Evolutionary conservation across 2,329 filamentous ascomycete genomes (phyloP), one percentile per base, ranked within the genome.

Genomic region (Chaetomium sp.): DNA sequence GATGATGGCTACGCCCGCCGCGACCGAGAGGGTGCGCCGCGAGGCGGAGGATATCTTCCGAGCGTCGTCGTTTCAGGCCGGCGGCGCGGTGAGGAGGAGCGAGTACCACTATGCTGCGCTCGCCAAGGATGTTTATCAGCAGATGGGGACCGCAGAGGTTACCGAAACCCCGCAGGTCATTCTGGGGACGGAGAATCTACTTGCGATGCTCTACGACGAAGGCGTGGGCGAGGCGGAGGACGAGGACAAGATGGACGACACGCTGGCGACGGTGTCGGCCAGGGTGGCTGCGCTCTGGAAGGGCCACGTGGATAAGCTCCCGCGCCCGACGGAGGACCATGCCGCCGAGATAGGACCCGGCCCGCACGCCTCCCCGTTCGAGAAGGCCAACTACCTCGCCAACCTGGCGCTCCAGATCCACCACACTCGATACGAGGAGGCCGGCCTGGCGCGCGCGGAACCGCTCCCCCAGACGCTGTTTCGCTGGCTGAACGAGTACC

Each of bases 321-420:
- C 81, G 16, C 75, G 78, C 63, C 78, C 79, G 8, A 80, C 82
- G 60, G 81, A 82, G 68, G 85, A 85, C 72, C 82, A 86, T 60
- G 78, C 79, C 49, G 82, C 83, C 23, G 86, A 85, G 53, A 87
- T 92, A 73, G 90, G 88, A 0, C 90, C 87, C 33, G 86, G 85
- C 3, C 79, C 85, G 10, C 78, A 85, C 42, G 83, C 87, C 1
- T 82, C 87, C 4, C 78, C 88, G 6, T 87, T 92, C 65, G 83
- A 88, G 61, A 93, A 94, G 74, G 93, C 93, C 4, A 85, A 87
- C 63, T 96, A 89, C 71, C 75, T 97, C n/a, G 89, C 90, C 19
- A 87, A 87, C 33, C 81, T 97, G 27, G 82, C 96, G 45, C 83
- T 98, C 45, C 87, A 87, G 67, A 85, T 97, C 63, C 90, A 93